Percentiles rank a stretch among this genome's conserved stretches.
phyloP scores from a whole-genome alignment of 495 filamentous ascomycete species.

The Aspergillus coremiiformis region DNA sequence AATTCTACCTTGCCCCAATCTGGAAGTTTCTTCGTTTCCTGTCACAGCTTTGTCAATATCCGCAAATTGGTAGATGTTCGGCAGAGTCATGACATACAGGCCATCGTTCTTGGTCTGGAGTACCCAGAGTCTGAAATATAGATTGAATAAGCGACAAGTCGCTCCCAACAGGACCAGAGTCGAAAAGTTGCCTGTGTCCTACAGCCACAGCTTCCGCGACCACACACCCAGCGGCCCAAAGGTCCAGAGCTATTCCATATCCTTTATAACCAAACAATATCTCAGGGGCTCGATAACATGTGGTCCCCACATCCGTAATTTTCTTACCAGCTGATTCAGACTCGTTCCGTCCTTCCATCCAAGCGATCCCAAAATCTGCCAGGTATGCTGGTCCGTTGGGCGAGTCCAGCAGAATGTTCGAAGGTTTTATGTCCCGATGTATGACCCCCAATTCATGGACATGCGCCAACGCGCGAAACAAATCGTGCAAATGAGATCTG shows the following conservation, averaged over 20 bases:
- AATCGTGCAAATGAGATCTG: slow-evolving; percentile 47
- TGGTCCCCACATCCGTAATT: slow-evolving; percentile 89
- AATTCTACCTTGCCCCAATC: slow-evolving; percentile 66
- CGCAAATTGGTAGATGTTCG: background rate
- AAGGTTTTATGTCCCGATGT: slow-evolving; percentile 91
- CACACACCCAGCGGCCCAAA: slow-evolving; percentile 85
- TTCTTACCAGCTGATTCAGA: slow-evolving; percentile 62
- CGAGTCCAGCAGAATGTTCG: slow-evolving; percentile 71
- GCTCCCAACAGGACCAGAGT: slow-evolving; percentile 79
- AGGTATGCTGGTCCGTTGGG: slow-evolving; percentile 64
- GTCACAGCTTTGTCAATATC: slow-evolving; percentile 6
- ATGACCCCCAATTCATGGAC: slow-evolving; percentile 71
- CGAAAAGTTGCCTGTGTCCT: slow-evolving; percentile 59
- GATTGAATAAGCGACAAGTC: slow-evolving; percentile 85
- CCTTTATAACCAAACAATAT: slow-evolving; percentile 73
- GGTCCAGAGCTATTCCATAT: slow-evolving; percentile 67
- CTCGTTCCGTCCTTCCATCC: slow-evolving; percentile 53
- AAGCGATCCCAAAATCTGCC: slow-evolving; percentile 88
- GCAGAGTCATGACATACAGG: slow-evolving; percentile 42
- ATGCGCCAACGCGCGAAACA: slow-evolving; percentile 66
- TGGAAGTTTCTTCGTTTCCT: slow-evolving; percentile 50
- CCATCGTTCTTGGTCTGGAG: slow-evolving; percentile 70
- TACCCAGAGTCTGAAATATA: slow-evolving; percentile 84
- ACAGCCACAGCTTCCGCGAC: slow-evolving; percentile 55
- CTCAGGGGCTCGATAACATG: slow-evolving; percentile 84